Evolutionary conservation across 495 filamentous ascomycete genomes (phyloP), one percentile per base, ranked within the genome.

Genomic region (Hyaloscypha hepaticicola): DNA sequence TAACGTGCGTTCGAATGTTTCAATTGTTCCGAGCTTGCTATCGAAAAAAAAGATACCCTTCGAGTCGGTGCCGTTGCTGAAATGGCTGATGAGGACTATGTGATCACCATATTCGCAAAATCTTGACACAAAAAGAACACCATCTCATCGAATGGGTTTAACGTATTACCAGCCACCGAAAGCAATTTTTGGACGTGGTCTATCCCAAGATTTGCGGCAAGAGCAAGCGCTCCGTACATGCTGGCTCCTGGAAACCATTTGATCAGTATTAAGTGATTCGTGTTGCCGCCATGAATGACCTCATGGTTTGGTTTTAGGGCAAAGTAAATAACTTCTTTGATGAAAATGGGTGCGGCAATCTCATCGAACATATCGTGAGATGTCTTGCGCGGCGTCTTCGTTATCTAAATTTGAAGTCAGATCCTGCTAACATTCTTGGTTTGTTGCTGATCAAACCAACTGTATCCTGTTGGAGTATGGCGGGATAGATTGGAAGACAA

Each of bases 151-250:
- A 53, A 53, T 53, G 22, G 53, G 19, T 56, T 9, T 5, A 56
- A 33, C 53, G 53, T 56, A 56, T 56, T 56, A 56, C 53, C 53
- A 56, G 53, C 53, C 22, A 27, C 11, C 53, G 31, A 56, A 56
- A 56, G 26, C 22, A 56, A n/a, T 29, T 56, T 29, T 12, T 29
- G 25, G 53, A 56, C 26, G 2, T 31, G 53, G 53, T 56, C 53
- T n/a, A 56, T 56, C 25, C 53, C 53, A 56, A 56, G 53, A 56
- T 56, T 56, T 26, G 53, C 53, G 19, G 53, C 53, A 1, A 56
- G 53, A 56, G 53, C 26, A 29, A 56, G 53, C 19, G 53, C 53
- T 26, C 26, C 31, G 25, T 56, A 56, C 53, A 56, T 56, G 53
- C 53, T 29, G 26, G 26, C 31, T 31, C 53, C 53, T 26, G 53